Evolutionary conservation across 2,329 filamentous ascomycete species (phyloP), one percentile per base, ranked within the genome.

Genomic region (Calonectria henricotiae): DNA sequence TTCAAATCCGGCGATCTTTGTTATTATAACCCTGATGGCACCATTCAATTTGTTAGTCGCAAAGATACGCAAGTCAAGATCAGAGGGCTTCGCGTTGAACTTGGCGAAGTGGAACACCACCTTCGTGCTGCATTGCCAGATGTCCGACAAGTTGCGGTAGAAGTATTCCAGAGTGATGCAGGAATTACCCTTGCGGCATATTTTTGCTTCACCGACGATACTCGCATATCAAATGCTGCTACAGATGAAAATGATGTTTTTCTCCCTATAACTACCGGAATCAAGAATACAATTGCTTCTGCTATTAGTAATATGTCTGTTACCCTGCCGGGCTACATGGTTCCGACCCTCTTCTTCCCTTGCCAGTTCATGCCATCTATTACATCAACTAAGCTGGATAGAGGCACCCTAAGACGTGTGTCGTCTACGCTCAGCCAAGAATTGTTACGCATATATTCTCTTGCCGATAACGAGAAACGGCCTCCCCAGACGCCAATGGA

Each of bases 31-130:
- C 11, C 23, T 2, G 39, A 61, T 44, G 55, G 55, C 37, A 61
- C 39, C 17, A 61, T 61, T 8, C 37, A 61, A 17, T 61, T 61
- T 15, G 25, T 61, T 15, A 61, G 55, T 20, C 55, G 55, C 7
- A 61, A 87, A 71, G 88, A 90, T 72, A 82, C 81, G 0, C 88
- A 90, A 75, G 83, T 90, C 47, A 90, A 90, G 73, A 78, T 90
- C 12, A 82, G 84, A 20, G 89, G 90, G 46, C 88, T 85, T 54
- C 76, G 87, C 60, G 55, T 61, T 61, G 55, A 61, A 27, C 39
- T 61, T n/a, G 55, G 55, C 1, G 55, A 61, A 15, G 55, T 61
- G 32, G 55, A 61, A 32, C 39, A 61, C 3, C 55, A 61, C 13
- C 55, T 61, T 27, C 55, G 55, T 20, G 55, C 55, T 5, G 55